Evolutionary conservation across 2,329 filamentous ascomycete species (phyloP).

Genomic region (Curvularia spicifera): DNA sequence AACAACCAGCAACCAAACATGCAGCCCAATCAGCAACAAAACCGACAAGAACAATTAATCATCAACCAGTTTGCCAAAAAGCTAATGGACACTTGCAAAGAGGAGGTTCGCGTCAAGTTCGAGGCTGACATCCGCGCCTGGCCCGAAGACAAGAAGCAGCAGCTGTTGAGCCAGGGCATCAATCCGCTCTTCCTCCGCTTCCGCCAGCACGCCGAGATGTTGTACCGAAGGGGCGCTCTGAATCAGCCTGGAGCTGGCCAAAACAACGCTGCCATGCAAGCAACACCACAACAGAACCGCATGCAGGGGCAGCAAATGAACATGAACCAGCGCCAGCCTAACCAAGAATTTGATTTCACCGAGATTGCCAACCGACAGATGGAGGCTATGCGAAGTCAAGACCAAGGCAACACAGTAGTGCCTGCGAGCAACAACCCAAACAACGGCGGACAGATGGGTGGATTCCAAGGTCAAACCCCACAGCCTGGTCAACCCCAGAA

Average conservation of each 20-base stretch:
- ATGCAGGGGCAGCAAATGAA: constrained; percentile 39
- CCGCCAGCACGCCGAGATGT: constrained; percentile 54
- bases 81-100: constrained; percentile 55
- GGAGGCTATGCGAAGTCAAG: constrained; percentile 66
- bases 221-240: constrained; percentile 34
- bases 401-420: constrained; percentile 68
- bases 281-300: constrained; percentile 33
- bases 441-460: constrained; percentile 45
- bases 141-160: constrained; percentile 57
- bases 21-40: constrained; percentile 34
- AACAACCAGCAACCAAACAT: constrained; percentile 43
- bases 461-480: constrained; percentile 37
- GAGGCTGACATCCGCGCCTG: constrained; percentile 50
- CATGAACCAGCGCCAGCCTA: constrained; percentile 38
- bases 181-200: constrained; percentile 61
- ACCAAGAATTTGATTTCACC: constrained; percentile 56
- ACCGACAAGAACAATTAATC: constrained; percentile 31
- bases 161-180: constrained; percentile 53
- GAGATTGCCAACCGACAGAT: constrained; percentile 66
- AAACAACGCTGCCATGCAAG: constrained; percentile 47
- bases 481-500: constrained; percentile 39
- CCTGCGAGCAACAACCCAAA: constrained; percentile 66
- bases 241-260: constrained; percentile 24
- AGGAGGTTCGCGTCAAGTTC: constrained; percentile 57
- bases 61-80: constrained; percentile 57